Conservation (phyloP, 2,329 filamentous ascomycete species). For the Leptographium flavum region DNA sequence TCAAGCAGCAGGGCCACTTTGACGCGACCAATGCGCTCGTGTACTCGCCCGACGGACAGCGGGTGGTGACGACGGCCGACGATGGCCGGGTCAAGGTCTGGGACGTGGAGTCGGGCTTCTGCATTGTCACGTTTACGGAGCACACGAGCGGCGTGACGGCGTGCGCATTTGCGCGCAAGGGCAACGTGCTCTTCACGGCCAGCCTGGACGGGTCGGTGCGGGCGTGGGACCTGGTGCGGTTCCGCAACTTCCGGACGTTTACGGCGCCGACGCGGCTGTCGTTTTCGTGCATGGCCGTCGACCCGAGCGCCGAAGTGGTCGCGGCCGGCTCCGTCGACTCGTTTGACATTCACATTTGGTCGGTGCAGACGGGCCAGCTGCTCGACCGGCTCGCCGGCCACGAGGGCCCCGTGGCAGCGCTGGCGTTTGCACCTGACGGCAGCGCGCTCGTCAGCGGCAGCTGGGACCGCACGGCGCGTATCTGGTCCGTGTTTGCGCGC, state of each 20-base stretch:
- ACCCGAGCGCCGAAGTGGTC: slow-evolving; percentile 90
- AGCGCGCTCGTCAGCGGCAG: slow-evolving; percentile 76
- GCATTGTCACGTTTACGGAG: slow-evolving; percentile 94
- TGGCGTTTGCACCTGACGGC: slow-evolving; percentile 82
- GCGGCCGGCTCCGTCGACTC: slow-evolving; percentile 91
- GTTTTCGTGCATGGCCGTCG: slow-evolving; percentile 90
- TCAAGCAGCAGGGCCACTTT: slow-evolving; percentile 96
- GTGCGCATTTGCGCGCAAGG: slow-evolving; percentile 88
- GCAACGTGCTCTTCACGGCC: slow-evolving; percentile 89
- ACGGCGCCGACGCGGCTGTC: slow-evolving; percentile 83
- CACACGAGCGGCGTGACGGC: slow-evolving; percentile 89
- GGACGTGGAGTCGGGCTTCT: slow-evolving; percentile 94
- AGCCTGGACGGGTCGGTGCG: slow-evolving; percentile 88
- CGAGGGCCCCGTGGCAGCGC: slow-evolving; percentile 78
- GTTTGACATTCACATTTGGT: slow-evolving; percentile 97
- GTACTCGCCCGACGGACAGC: slow-evolving; percentile 87
- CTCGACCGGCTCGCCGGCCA: slow-evolving; percentile 84
- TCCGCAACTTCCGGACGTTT: slow-evolving; percentile 94
- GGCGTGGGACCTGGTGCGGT: slow-evolving; percentile 92
- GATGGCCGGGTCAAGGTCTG: slow-evolving; percentile 98
- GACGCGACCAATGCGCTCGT: slow-evolving; percentile 88
- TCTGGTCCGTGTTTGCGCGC: slow-evolving; percentile 90
- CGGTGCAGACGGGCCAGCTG: slow-evolving; percentile 90
- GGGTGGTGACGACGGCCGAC: slow-evolving; percentile 84
- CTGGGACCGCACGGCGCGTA: slow-evolving; percentile 89